phyloP scores from a whole-genome alignment of 176 grass and related monocot genomes.

The sorghum (Sorghum bicolor) region Sorghum_bicolor_NCBIv3 NC_012871.2:68426501-68427000 shows the following conservation, averaged over 20 bases:
- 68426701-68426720: constrained; percentile 2
- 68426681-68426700: constrained; percentile 13
- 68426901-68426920: constrained; percentile 2
- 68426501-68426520: constrained; percentile 6
- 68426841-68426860: constrained; percentile 3
- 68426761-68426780: neutral
- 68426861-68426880: neutral
- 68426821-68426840: neutral
- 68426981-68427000: neutral
- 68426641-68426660: constrained; percentile 10
- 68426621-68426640: neutral
- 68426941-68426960: neutral
- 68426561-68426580: constrained; percentile 10
- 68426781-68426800: constrained; percentile 13
- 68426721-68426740: neutral
- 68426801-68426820: neutral
- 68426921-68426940: neutral
- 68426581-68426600: constrained; percentile 4
- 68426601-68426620: neutral
- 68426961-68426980: constrained; percentile 20
- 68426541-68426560: neutral
- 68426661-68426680: neutral
- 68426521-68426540: neutral
- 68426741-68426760: neutral
- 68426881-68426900: neutral